Evolutionary conservation across 1,139 yeast species (phyloP), one percentile per base, ranked within the genome.

Genomic region (Yamadazyma triangularis): DNA sequence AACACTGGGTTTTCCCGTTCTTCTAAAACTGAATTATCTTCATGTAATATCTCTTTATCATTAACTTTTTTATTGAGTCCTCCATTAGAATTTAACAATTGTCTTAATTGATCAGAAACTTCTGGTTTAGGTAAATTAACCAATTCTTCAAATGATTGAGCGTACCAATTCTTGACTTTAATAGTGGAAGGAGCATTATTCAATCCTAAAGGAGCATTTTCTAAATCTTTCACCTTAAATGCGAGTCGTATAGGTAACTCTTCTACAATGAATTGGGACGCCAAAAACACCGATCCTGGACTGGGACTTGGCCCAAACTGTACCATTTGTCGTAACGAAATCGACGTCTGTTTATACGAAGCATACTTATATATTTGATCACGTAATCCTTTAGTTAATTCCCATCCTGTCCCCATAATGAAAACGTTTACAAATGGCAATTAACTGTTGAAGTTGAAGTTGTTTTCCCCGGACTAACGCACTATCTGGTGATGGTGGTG

Each of bases 161-260:
- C 91, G 50, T 88, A 88, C 96, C 96, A 88, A 51, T 85, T 79
- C 40, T 80, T 74, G 13, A 88, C 96, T 42, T 79, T 72, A 35
- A 72, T 64, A 29, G 91, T 85, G 3, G 88, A 78, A 1, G 88
- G 87, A 76, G 79, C 79, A 24, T 78, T 68, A 44, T 69, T 71
- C 35, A 88, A 67, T 0, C 87, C 91, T 45, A 79, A 68, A 0
- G 96, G 96, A 21, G 93, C 73, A 26, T 73, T 73, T 29, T 87
- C 95, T 35, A 88, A 64, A 51, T 87, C 96, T 51, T 84, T 80
- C 20, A 87, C 95, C 36, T 94, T 73, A 44, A 84, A 83, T 2
- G 96, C 95, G 31, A 87, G 64, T 39, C 96, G 65, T 26, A 88
- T 85, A 4, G 96, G 96, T 27, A 88, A 69, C 54, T 88, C 96